Conservation (phyloP, 2,329 filamentous ascomycete species). For the Claviceps sp. region DNA sequence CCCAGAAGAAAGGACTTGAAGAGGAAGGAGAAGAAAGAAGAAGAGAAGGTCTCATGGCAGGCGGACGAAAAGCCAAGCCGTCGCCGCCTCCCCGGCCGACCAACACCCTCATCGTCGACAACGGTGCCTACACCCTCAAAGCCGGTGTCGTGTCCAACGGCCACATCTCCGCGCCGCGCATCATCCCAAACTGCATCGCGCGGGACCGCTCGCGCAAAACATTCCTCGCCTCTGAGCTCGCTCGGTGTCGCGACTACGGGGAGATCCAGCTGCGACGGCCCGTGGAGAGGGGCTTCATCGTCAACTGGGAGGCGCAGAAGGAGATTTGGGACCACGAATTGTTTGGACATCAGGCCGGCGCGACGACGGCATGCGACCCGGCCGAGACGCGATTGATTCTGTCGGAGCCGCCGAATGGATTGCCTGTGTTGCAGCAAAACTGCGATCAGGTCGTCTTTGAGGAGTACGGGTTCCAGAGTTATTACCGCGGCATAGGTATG, state of each 20-base stretch:
- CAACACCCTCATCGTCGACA: constrained; percentile 78
- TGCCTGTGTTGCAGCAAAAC: constrained; percentile 71
- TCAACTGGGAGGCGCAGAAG: constrained; percentile 93
- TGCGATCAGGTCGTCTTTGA: constrained; percentile 97
- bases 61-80: constrained; percentile 38
- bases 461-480: constrained; percentile 84
- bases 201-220: constrained; percentile 66
- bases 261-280: constrained; percentile 79
- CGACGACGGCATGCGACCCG: constrained; percentile 54
- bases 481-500: constrained; percentile 60
- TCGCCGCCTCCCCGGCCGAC: constrained; percentile 38
- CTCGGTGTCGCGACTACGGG: constrained; percentile 73
- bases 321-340: constrained; percentile 92
- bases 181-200: constrained; percentile 81
- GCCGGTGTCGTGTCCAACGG: constrained; percentile 56
- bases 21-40: neutral
- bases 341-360: constrained; percentile 43
- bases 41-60: constrained; percentile 22
- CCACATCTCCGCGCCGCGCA: constrained; percentile 41
- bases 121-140: constrained; percentile 85
- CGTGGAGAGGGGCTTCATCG: constrained; percentile 86
- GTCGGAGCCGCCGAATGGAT: constrained; percentile 72
- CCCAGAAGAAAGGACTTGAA: neutral
- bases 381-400: constrained; percentile 72
- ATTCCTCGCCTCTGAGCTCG: constrained; percentile 69